These are phyloP conservation scores for Escovopsis sp. DNA, from an alignment of 2,329 filamentous ascomycete genomes.

Conservation along the genomic window DNA sequence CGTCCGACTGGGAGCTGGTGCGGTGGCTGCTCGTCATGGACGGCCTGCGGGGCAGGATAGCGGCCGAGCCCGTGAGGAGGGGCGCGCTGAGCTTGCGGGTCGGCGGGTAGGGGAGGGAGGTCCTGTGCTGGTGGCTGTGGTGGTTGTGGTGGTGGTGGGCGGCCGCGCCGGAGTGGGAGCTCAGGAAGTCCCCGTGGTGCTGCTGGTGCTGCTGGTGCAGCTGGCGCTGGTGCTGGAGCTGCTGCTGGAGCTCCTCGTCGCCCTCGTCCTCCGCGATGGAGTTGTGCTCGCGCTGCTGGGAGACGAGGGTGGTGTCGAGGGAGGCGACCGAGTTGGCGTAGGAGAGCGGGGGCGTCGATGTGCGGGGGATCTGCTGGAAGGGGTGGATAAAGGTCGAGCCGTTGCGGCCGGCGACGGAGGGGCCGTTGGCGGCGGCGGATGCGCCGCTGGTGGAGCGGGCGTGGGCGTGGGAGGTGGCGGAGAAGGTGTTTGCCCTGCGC, in stretches of 20 bases:
- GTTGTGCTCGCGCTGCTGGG: constrained; percentile 31
- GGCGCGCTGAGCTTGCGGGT: constrained; percentile 1
- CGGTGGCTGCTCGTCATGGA: constrained; percentile 20
- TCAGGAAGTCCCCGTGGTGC: too few species aligned
- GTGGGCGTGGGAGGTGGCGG: constrained; percentile 29
- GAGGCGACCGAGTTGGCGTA: constrained; percentile 43
- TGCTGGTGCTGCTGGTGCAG: too few species aligned
- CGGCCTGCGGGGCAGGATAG: constrained; percentile 11
- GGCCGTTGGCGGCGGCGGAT: constrained; percentile 40
- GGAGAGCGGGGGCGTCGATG: constrained; percentile 43
- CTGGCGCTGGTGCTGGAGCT: constrained; percentile 7
- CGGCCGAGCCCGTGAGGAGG: constrained; percentile 7
- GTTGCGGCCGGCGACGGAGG: constrained; percentile 26
- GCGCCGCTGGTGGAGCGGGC: constrained; percentile 44
- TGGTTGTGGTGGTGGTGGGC: too few species aligned
- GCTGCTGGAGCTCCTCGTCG: constrained; percentile 25
- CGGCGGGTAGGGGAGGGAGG: constrained; percentile 5
- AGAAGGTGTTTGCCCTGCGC: constrained; percentile 20
- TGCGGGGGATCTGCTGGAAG: constrained; percentile 48
- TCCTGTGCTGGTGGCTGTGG: too few species aligned
- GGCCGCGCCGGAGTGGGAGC: too few species aligned
- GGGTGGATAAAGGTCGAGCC: constrained; percentile 47
- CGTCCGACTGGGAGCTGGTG: constrained; percentile 20
- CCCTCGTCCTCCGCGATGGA: constrained; percentile 26
- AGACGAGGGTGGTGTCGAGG: constrained; percentile 25